phyloP scores from a whole-genome alignment of 2,329 filamentous ascomycete genomes.

The Colletotrichum cuscutae region DNA sequence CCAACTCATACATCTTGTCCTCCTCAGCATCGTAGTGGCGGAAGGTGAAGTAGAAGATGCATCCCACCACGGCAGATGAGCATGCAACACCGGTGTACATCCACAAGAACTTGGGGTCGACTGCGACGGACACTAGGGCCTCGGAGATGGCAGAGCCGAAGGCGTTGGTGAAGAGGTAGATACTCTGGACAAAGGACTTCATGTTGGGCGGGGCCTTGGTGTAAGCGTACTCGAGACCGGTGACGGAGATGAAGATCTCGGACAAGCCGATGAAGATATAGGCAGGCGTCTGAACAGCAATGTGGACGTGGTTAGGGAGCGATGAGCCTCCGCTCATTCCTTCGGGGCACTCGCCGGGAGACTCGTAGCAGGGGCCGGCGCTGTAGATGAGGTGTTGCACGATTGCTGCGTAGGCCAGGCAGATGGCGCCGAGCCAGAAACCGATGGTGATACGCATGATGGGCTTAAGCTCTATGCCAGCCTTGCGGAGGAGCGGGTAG shows the following conservation, averaged over 20 bases:
- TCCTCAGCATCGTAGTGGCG: slow-evolving; percentile 50
- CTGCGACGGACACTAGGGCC: slow-evolving; percentile 53
- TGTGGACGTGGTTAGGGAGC: slow-evolving; percentile 58
- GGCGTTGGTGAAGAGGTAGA: slow-evolving; percentile 71
- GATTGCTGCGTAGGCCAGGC: slow-evolving; percentile 69
- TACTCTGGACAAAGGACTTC: slow-evolving; percentile 69
- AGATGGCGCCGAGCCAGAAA: slow-evolving; percentile 64
- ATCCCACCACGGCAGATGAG: slow-evolving; percentile 58
- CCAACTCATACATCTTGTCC: slow-evolving; percentile 51
- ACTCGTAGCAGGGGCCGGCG: slow-evolving; percentile 60
- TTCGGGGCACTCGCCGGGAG: slow-evolving; percentile 49
- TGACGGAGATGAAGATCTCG: slow-evolving; percentile 74
- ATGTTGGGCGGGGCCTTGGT: slow-evolving; percentile 78
- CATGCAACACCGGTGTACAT: slow-evolving; percentile 70
- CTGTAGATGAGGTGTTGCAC: slow-evolving; percentile 71
- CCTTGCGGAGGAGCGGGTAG: slow-evolving; percentile 69
- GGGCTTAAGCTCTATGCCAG: slow-evolving; percentile 69
- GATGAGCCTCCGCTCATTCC: slow-evolving; percentile 44
- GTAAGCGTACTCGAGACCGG: slow-evolving; percentile 77
- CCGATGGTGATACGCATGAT: slow-evolving; percentile 74
- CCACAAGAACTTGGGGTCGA: slow-evolving; percentile 74
- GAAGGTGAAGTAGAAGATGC: slow-evolving; percentile 61
- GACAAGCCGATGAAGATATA: slow-evolving; percentile 67
- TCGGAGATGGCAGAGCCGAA: slow-evolving; percentile 69
- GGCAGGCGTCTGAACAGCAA: slow-evolving; percentile 64